Percentiles rank a stretch among this genome's conserved stretches.
Evolutionary conservation across 805 yeast genomes (phyloP).

Genomic region (Pichia rugopelliculosa): DNA sequence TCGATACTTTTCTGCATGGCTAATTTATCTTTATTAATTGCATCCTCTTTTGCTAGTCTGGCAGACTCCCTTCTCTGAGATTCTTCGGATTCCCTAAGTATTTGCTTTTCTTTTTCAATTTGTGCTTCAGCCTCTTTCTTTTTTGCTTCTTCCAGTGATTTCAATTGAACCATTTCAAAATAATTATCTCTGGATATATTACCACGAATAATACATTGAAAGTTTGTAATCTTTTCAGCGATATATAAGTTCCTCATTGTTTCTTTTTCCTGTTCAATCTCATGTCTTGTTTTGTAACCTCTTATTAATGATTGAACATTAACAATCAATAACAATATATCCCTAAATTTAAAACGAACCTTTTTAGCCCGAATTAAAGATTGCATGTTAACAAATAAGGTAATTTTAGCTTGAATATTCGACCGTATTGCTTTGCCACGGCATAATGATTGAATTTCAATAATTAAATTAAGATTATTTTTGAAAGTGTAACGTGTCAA

Average conservation of each 20-base stretch:
- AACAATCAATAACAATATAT: conserved; percentile 52
- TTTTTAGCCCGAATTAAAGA: conserved; percentile 52
- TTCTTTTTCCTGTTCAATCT: background rate
- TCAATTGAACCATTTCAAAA: conserved; percentile 52
- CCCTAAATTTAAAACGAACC: conserved; percentile 44
- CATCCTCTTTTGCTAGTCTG: background rate
- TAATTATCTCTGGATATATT: conserved; percentile 37
- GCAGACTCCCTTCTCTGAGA: conserved; percentile 26
- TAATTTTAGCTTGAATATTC: background rate
- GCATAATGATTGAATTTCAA: conserved; percentile 56
- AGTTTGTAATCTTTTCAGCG: background rate
- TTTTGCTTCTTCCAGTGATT: conserved; percentile 82
- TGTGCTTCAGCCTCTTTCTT: conserved; percentile 71
- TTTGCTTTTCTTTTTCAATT: conserved; percentile 31
- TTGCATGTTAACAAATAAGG: conserved; percentile 38
- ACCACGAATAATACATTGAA: conserved; percentile 34
- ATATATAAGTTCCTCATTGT: background rate
- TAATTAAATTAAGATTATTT: conserved; percentile 52
- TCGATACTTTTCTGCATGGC: background rate
- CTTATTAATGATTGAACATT: conserved; percentile 41
- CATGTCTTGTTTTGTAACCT: background rate
- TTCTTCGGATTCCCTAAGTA: conserved; percentile 33
- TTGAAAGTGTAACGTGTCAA: conserved; percentile 46
- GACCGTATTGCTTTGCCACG: conserved; percentile 38
- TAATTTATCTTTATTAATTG: background rate